Conservation (phyloP, 768 basidiomycete species). For the Boletellus sp. region DNA sequence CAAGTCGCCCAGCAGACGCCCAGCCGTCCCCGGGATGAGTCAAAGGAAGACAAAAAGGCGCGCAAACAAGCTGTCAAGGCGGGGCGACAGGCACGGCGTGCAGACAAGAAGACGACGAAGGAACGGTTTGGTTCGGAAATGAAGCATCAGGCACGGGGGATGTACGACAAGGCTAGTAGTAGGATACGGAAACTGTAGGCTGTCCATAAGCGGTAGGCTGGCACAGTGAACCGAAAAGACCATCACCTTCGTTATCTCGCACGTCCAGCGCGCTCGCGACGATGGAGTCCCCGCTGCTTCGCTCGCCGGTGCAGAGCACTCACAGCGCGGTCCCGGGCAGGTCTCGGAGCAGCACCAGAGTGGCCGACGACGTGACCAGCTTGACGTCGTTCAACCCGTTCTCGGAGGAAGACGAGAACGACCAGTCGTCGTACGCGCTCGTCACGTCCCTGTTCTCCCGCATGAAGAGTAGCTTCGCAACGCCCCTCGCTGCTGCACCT, state of each 20-base stretch:
- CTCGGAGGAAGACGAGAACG: conserved; percentile 89
- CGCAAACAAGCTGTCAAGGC: conserved; percentile 69
- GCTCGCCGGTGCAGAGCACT: conserved; percentile 27
- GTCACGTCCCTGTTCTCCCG: conserved; percentile 78
- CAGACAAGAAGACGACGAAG: conserved; percentile 63
- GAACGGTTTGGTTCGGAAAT: conserved; percentile 63
- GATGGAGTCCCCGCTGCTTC: conserved; percentile 35
- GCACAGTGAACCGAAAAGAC: no score
- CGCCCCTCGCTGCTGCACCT: conserved; percentile 55
- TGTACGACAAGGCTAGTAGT: conserved; percentile 42
- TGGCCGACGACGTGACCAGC: conserved; percentile 58
- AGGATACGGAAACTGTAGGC: conserved; percentile 21
- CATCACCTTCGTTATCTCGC: conserved; percentile 1
- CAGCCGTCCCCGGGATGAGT: conserved; percentile 70
- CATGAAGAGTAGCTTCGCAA: conserved; percentile 75
- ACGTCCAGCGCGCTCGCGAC: neutral
- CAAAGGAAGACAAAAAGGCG: conserved; percentile 66
- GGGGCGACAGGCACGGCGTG: conserved; percentile 59
- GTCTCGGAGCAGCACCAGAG: conserved; percentile 60
- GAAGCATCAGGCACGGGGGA: conserved; percentile 51
- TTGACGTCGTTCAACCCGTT: conserved; percentile 90
- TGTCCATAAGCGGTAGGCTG: conserved; percentile 12
- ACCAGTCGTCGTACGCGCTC: conserved; percentile 81
- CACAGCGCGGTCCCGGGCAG: conserved; percentile 46
- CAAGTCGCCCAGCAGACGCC: conserved; percentile 44